Conservation (phyloP, 1,284 basidiomycete genomes). For the Heliocybe sulcata region DNA sequence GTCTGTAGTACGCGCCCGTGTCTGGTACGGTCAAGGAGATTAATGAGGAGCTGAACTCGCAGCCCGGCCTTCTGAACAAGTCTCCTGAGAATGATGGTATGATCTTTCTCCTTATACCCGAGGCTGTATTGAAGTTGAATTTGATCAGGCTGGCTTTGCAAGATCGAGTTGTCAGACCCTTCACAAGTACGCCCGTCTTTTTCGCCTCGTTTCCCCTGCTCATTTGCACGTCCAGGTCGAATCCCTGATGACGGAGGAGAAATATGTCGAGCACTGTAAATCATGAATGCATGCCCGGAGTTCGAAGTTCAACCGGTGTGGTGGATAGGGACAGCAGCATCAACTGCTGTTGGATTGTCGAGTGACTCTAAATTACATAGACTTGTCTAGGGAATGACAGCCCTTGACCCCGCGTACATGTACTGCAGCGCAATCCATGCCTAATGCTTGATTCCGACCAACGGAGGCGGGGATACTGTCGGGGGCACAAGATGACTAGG, state of each 20-base stretch:
- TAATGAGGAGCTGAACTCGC: constrained; percentile 64
- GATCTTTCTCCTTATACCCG: constrained; percentile 11
- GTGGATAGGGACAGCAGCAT: not conserved
- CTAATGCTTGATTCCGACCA: not conserved
- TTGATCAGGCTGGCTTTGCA: constrained; percentile 87
- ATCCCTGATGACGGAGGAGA: constrained; percentile 66
- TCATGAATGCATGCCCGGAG: no score
- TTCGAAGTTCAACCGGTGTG: not conserved
- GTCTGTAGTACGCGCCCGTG: constrained; percentile 80
- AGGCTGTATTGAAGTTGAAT: constrained; percentile 2
- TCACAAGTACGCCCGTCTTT: constrained; percentile 42
- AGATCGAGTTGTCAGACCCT: constrained; percentile 79
- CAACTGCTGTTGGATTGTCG: not conserved
- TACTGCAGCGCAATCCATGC: not conserved
- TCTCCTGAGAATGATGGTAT: constrained; percentile 80
- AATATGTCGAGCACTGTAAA: constrained; percentile 75
- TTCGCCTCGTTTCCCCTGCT: not conserved
- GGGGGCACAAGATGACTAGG: not conserved
- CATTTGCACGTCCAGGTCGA: constrained; percentile 48
- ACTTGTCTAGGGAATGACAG: not conserved
- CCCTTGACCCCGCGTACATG: not conserved
- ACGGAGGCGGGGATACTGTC: not conserved
- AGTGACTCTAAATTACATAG: not conserved
- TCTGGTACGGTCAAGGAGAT: constrained; percentile 80
- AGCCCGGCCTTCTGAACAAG: constrained; percentile 87